phyloP scores from a whole-genome alignment of 179 eudicot genomes.

The Beta corolliflora region DNA sequence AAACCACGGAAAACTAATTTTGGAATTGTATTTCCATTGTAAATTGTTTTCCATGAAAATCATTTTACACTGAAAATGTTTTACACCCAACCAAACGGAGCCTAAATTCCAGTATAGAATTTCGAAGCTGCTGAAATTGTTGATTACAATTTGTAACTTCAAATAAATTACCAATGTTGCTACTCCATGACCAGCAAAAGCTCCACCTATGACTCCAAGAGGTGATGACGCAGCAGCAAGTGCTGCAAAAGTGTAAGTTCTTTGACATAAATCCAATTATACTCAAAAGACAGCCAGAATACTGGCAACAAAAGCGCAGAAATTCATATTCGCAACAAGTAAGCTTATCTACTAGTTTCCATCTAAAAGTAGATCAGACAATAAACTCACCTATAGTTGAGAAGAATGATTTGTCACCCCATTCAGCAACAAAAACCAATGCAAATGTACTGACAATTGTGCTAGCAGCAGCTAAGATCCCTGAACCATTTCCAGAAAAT shows the following conservation, averaged over 20 bases:
- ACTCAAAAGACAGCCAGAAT: not conserved
- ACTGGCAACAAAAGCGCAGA: not conserved
- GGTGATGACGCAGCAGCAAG: slow-evolving; percentile 97
- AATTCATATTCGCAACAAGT: not conserved
- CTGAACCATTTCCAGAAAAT: slow-evolving; percentile 87
- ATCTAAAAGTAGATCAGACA: not conserved
- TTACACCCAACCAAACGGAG: too few species aligned
- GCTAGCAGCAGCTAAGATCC: slow-evolving; percentile 80
- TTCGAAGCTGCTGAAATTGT: not conserved
- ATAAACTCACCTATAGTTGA: slow-evolving; percentile 80
- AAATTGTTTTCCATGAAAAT: not conserved
- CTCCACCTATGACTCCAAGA: slow-evolving; percentile 93
- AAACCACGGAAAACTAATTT: too few species aligned
- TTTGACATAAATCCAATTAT: not conserved
- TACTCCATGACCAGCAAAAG: slow-evolving; percentile 89
- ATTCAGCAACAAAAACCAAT: slow-evolving; percentile 95
- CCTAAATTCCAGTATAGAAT: not conserved
- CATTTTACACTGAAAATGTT: too few species aligned
- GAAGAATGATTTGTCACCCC: slow-evolving; percentile 99
- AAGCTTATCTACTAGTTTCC: not conserved
- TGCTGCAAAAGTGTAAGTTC: slow-evolving; percentile 45
- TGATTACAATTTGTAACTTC: not conserved
- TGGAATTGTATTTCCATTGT: too few species aligned
- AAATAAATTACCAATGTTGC: slow-evolving; percentile 73
- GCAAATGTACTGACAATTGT: slow-evolving; percentile 79